Percentiles rank a stretch among this genome's conserved stretches.
These are phyloP conservation scores for Cercospora sp. DNA, from an alignment of 2,329 filamentous ascomycete species.

Conservation along the genomic window DNA sequence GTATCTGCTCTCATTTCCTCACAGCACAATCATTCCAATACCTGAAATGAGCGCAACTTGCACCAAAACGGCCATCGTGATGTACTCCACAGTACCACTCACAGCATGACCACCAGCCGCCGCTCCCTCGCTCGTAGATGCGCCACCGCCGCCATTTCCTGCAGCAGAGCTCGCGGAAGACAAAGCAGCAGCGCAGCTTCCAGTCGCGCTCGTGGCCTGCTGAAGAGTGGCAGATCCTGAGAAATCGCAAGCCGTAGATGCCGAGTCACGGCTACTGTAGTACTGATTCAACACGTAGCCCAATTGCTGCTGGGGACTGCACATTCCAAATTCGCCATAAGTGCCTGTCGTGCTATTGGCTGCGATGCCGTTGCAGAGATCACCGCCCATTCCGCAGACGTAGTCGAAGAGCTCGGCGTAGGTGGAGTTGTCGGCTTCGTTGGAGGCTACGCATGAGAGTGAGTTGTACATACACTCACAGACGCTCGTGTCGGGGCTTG, in stretches of 20 bases:
- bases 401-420: conserved; percentile 70
- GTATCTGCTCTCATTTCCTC: not conserved
- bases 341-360: conserved; percentile 66
- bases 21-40: conserved; percentile 32
- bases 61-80: conserved; percentile 29
- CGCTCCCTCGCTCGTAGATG: conserved; percentile 20
- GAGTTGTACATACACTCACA: conserved; percentile 83
- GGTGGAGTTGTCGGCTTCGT: conserved; percentile 57
- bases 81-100: conserved; percentile 20
- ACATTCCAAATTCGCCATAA: conserved; percentile 79
- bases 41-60: conserved; percentile 31
- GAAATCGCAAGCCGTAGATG: conserved; percentile 66
- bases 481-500: conserved; percentile 71
- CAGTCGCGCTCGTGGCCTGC: conserved; percentile 50
- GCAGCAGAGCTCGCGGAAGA: conserved; percentile 59
- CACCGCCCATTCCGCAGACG: conserved; percentile 61
- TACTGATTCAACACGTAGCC: conserved; percentile 72
- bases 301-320: conserved; percentile 67
- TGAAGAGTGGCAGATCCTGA: conserved; percentile 59
- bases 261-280: conserved; percentile 58
- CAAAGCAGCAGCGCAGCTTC: conserved; percentile 60
- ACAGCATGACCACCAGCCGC: conserved; percentile 22
- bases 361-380: conserved; percentile 66
- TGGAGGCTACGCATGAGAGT: conserved; percentile 67
- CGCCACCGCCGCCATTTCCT: conserved; percentile 20